Conservation (phyloP, 2,329 filamentous ascomycete species). For the Hymenoscyphus linearis region DNA sequence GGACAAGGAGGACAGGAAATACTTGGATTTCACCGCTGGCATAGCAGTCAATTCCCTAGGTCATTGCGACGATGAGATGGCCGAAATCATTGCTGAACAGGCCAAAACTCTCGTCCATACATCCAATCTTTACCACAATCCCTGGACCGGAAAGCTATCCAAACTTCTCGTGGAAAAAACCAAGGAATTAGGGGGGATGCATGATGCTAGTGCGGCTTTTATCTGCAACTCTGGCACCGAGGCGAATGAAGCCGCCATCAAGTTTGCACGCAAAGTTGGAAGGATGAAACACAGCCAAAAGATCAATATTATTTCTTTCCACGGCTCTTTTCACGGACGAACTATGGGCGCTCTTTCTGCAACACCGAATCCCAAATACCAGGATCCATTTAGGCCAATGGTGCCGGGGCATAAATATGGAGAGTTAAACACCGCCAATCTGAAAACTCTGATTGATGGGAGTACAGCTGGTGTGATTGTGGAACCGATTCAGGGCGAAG, state of each 20-base stretch:
- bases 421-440: constrained; percentile 71
- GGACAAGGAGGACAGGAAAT: constrained; percentile 83
- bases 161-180: constrained; percentile 82
- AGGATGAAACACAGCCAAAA: constrained; percentile 67
- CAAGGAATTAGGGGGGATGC: constrained; percentile 72
- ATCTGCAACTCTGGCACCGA: constrained; percentile 95
- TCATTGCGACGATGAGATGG: constrained; percentile 78
- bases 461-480: constrained; percentile 91
- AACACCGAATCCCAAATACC: constrained; percentile 96
- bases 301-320: constrained; percentile 82
- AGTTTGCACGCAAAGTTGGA: constrained; percentile 90
- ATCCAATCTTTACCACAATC: constrained; percentile 96
- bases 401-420: constrained; percentile 87
- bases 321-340: constrained; percentile 89
- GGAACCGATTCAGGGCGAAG: constrained; percentile 96
- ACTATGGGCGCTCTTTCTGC: constrained; percentile 95
- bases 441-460: constrained; percentile 71
- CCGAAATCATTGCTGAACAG: constrained; percentile 66
- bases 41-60: constrained; percentile 94
- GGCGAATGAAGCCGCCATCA: constrained; percentile 96
- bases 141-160: constrained; percentile 86
- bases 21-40: constrained; percentile 91
- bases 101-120: constrained; percentile 78
- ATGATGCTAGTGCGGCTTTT: constrained; percentile 74
- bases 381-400: constrained; percentile 92